These are phyloP conservation scores for Pythium rishiriense DNA, from an alignment of 352 stramenopile species.

Conservation along the genomic window DNA sequence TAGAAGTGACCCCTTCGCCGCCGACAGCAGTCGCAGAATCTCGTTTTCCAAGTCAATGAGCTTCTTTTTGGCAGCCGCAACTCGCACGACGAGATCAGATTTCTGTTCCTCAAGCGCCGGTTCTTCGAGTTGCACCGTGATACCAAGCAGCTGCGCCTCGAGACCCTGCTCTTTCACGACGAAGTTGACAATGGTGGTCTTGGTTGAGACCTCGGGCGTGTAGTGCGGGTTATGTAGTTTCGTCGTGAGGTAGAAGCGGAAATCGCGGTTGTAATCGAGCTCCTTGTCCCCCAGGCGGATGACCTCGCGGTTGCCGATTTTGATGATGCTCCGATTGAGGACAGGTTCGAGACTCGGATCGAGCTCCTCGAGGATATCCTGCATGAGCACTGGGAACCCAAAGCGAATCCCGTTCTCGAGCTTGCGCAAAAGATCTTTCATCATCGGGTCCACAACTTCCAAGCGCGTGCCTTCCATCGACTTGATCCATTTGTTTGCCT, in stretches of 20 bases:
- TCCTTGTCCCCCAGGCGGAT: conserved; percentile 95
- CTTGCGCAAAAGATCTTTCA: conserved; percentile 93
- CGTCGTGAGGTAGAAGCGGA: conserved; percentile 96
- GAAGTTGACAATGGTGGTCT: conserved; percentile 97
- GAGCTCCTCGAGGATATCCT: conserved; percentile 96
- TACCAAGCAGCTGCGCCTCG: conserved; percentile 93
- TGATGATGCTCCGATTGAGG: conserved; percentile 94
- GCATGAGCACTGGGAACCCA: conserved; percentile 92
- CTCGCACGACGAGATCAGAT: conserved; percentile 86
- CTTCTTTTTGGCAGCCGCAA: conserved; percentile 94
- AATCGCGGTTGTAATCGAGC: conserved; percentile 94
- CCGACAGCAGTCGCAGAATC: conserved; percentile 91
- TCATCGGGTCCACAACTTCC: conserved; percentile 94
- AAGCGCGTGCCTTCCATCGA: conserved; percentile 90
- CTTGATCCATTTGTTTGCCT: conserved; percentile 97
- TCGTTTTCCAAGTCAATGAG: conserved; percentile 96
- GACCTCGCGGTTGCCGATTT: conserved; percentile 92
- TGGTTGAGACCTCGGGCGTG: conserved; percentile 94
- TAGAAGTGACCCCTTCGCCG: conserved; percentile 91
- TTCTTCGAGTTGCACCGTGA: conserved; percentile 94
- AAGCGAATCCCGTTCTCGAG: conserved; percentile 95
- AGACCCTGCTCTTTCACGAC: conserved; percentile 95
- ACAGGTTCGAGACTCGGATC: conserved; percentile 94
- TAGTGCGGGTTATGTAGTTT: conserved; percentile 97
- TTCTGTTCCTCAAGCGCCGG: conserved; percentile 95